Evolutionary conservation across 1,139 yeast species (phyloP), one percentile per base, ranked within the genome.

Genomic region (Candida sp.): DNA sequence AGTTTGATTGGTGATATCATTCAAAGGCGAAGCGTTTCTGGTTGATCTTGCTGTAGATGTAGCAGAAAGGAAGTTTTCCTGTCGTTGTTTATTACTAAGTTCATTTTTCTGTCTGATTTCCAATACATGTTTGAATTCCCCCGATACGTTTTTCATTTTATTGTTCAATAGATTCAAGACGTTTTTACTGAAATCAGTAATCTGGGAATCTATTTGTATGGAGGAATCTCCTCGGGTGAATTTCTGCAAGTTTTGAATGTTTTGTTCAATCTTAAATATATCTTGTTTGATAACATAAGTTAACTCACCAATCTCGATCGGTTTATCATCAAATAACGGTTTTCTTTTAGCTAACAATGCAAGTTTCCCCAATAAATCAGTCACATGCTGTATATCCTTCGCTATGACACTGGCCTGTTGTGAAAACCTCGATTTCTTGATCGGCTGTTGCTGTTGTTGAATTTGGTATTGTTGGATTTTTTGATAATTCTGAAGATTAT

Each of bases 201-300:
- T 72, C 60, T 87, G 95, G 9, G 77, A 63, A 53, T 82, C 84
- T 35, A 69, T 66, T 48, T 72, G 68, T 51, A 75, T 72, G 47
- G 69, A 61, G 46, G 61, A 58, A 42, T 70, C 80, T 34, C 79
- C 82, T 47, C 72, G 75, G 41, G 74, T 70, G 54, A 69, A 77
- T 49, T 68, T 67, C 58, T 85, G 89, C 45, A 89, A 68, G 40
- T 76, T 79, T 52, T 84, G 84, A 52, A 93, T 74, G 51, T 78
- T 81, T 54, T 87, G 85, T 58, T 90, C 97, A 46, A 95, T 83
- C 53, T 84, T 80, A 60, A 91, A 86, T 36, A 95, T 88, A 60
- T 90, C 96, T 61, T 93, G 97, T 59, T 93, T 95, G 57, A 93
- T 90, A 40, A 93, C 87, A 58, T 86, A 88, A 1, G 99, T 90